Evolutionary conservation across 805 yeast genomes (phyloP), one percentile per base, ranked within the genome.

Genomic region (Metschnikowia borealis): DNA sequence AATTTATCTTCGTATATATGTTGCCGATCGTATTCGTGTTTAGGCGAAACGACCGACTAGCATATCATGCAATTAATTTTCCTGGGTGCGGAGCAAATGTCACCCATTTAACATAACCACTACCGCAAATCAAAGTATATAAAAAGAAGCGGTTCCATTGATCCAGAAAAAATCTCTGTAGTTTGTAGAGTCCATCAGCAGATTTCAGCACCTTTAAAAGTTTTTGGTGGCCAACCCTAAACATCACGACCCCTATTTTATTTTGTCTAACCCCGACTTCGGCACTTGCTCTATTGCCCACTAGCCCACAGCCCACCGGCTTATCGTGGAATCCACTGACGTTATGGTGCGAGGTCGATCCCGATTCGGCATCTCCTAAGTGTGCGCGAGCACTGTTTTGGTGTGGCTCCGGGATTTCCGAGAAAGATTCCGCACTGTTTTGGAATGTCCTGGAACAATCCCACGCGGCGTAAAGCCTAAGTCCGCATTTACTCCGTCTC

Each of bases 401-500:
- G 21, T 43, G 38, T 43, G 46, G 40, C 46, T 23, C 23, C 32
- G 33, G 37, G 33, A 13, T 13, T 13, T 33, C 46, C 46, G 26
- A 18, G 37, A 23, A 20, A 21, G 31, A 14, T 42, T 17, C 36
- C 45, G 39, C 46, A 44, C 46, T 44, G 23, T 35, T 44, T 44
- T 44, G 46, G 46, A 44, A 44, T 36, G 26, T 44, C 40, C 33
- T 44, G 40, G 46, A 44, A 44, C 39, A 44, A 42, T 33, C 45
- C 18, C 35, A 40, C 44, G 20, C 38, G 18, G 38, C 39, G 46
- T 20, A 35, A 13, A 20, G 37, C 38, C 21, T 42, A 32, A 33
- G 38, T 42, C 45, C 45, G 45, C 31, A 33, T 33, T 20, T n/a
- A 20, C 38, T 42, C 38, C 45, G 20, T 42, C 15, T 18, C 31